Conservation (phyloP, 169 alveolate species). For the Perkinsus chesapeaki region DNA sequence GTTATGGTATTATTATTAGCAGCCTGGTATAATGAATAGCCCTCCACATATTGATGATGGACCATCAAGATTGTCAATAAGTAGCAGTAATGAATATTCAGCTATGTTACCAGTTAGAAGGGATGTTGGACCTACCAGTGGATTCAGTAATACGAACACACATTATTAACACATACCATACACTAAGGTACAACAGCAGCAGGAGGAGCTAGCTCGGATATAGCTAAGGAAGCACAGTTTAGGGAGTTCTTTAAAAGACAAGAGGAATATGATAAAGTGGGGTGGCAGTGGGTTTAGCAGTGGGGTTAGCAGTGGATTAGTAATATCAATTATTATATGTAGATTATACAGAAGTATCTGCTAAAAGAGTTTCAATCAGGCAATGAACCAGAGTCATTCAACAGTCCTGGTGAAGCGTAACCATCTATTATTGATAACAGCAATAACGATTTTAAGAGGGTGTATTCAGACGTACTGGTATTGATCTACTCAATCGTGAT, state of each 20-base stretch:
- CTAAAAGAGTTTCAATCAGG: neutral
- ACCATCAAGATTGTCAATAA: neutral
- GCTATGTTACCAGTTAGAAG: neutral
- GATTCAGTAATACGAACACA: neutral
- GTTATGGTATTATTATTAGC: neutral
- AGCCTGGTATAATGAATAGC: neutral
- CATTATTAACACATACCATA: neutral
- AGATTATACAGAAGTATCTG: neutral
- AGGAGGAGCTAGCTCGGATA: neutral
- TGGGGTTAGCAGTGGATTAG: neutral
- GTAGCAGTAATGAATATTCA: neutral
- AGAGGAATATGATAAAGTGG: neutral
- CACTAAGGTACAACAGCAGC: neutral
- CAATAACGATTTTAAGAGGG: neutral
- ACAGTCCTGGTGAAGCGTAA: neutral
- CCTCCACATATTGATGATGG: neutral
- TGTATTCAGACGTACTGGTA: neutral
- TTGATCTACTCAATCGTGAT: neutral
- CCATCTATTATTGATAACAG: neutral
- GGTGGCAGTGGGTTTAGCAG: neutral
- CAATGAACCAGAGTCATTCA: neutral
- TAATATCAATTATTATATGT: neutral
- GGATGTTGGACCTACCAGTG: neutral
- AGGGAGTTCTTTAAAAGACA: neutral
- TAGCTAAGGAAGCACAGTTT: neutral